These are phyloP conservation scores for Fusarium zealandicum DNA, from an alignment of 2,329 filamentous ascomycete genomes.

Conservation along the genomic window DNA sequence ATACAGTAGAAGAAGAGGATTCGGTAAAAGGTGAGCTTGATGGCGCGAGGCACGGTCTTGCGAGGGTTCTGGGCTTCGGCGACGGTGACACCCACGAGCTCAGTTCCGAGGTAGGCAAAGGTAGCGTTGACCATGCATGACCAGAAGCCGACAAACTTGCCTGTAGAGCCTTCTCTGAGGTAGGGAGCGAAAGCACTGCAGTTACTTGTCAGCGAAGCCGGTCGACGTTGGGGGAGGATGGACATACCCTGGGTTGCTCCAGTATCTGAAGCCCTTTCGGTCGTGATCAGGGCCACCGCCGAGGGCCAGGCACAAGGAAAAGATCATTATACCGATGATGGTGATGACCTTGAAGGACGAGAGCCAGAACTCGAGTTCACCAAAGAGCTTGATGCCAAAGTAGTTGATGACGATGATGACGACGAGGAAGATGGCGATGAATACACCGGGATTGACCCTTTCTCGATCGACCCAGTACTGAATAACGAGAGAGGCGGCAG, in stretches of 20 bases:
- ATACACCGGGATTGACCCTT: constrained; percentile 77
- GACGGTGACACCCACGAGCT: constrained; percentile 79
- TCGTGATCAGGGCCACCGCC: constrained; percentile 71
- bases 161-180: constrained; percentile 43
- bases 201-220: constrained; percentile 2
- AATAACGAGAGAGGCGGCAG: constrained; percentile 79
- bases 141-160: constrained; percentile 71
- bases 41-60: constrained; percentile 77
- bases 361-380: constrained; percentile 69
- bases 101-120: constrained; percentile 80
- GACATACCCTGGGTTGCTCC: constrained; percentile 61
- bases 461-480: constrained; percentile 75
- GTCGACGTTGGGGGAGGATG: background rate
- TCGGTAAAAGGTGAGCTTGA: constrained; percentile 82
- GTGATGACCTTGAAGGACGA: constrained; percentile 73
- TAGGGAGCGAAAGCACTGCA: constrained; percentile 49
- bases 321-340: constrained; percentile 70
- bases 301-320: constrained; percentile 68
- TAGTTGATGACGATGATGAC: constrained; percentile 72
- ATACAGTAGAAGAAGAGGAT: constrained; percentile 83
- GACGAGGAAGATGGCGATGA: constrained; percentile 75
- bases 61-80: constrained; percentile 82
- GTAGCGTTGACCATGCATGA: constrained; percentile 77
- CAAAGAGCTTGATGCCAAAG: constrained; percentile 71
- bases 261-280: constrained; percentile 71